These are phyloP conservation scores for Cordyceps pruinosa DNA, from an alignment of 2,329 filamentous ascomycete species.

Conservation along the genomic window DNA sequence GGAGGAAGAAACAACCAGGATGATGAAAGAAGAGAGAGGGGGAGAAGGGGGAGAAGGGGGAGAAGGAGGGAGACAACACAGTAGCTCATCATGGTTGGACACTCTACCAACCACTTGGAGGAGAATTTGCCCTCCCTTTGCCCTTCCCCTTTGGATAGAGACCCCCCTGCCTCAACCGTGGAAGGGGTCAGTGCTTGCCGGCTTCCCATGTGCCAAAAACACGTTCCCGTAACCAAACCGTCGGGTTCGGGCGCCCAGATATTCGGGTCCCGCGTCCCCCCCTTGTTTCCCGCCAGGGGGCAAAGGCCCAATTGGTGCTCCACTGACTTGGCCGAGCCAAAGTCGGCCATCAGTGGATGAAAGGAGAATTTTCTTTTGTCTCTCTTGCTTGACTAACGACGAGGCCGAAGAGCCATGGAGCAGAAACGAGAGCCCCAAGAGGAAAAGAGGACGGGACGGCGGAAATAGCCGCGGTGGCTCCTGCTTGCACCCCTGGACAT, in stretches of 20 bases:
- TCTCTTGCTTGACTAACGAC: no score
- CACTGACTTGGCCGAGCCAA: neutral
- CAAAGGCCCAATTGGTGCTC: neutral
- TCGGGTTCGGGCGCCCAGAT: conserved; percentile 10
- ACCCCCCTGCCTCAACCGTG: neutral
- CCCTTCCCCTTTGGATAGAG: neutral
- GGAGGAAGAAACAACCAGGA: no score
- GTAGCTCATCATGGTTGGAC: neutral
- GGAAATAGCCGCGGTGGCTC: no score
- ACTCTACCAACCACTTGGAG: neutral
- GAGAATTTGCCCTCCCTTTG: neutral
- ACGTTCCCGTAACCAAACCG: conserved; percentile 7
- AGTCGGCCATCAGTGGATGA: no score
- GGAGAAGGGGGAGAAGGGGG: no score
- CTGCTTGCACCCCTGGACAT: no score
- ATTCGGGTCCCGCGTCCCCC: conserved; percentile 6
- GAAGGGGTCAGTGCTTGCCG: conserved; percentile 5
- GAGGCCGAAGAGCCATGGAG: no score
- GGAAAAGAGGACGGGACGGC: no score
- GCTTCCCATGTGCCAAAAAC: conserved; percentile 8
- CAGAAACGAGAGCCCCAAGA: no score
- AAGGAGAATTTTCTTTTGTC: neutral
- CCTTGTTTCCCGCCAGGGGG: neutral
- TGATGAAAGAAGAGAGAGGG: no score
- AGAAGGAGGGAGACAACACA: neutral